Evolutionary conservation across 345 rosid species (phyloP).

Genomic region (Turnera subulata): DNA sequence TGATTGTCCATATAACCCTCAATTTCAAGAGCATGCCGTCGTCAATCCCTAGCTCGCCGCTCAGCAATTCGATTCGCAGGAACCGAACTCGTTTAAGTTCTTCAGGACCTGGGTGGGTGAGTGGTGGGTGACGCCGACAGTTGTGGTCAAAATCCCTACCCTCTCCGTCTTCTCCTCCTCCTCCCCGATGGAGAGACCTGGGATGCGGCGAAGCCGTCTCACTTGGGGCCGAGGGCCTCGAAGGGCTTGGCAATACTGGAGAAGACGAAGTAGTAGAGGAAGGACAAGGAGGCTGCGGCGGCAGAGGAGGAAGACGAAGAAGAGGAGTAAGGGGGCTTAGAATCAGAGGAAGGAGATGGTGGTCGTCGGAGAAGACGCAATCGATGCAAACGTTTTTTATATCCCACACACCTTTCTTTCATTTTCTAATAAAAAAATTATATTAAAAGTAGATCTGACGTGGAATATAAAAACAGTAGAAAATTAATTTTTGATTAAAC

Average conservation of each 20-base stretch:
- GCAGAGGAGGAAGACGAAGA: too few species aligned
- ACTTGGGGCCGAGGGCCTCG: constrained; percentile 63
- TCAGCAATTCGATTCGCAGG: constrained; percentile 77
- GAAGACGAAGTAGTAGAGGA: constrained; percentile 49
- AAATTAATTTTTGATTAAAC: too few species aligned
- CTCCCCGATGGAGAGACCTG: constrained; percentile 25
- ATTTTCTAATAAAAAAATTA: too few species aligned
- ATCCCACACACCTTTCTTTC: too few species aligned
- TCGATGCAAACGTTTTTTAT: too few species aligned
- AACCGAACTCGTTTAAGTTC: constrained; percentile 85
- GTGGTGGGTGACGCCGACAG: constrained; percentile 88
- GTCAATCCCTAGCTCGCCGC: constrained; percentile 79
- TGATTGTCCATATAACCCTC: constrained; percentile 94
- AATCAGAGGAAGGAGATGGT: constrained; percentile 31
- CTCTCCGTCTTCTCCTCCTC: constrained; percentile 46
- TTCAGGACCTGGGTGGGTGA: constrained; percentile 89
- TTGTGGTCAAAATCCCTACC: constrained; percentile 52
- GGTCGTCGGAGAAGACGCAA: constrained; percentile 90
- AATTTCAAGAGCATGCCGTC: constrained; percentile 82
- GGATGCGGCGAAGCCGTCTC: constrained; percentile 9
- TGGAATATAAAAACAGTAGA: too few species aligned
- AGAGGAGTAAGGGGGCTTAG: constrained; percentile 50
- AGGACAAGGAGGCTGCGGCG: constrained; percentile 28
- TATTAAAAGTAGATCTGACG: too few species aligned
- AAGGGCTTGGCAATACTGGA: constrained; percentile 75